Base-by-base conservation (phyloP, 2,329 filamentous ascomycete species). In the Botrytis pseudocinerea region DNA sequence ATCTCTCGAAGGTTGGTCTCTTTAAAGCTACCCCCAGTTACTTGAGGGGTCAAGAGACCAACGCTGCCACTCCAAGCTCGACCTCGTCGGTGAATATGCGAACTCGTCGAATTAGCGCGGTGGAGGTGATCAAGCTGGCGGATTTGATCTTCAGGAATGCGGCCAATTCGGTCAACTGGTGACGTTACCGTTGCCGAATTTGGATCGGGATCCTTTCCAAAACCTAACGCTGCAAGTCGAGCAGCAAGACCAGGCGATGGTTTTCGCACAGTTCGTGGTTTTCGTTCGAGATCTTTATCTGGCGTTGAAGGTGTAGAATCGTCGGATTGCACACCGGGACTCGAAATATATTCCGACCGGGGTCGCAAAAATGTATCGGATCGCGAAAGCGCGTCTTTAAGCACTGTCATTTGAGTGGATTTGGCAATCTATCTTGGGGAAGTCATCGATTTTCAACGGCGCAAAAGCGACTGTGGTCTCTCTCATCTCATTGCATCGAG, bases 11-110 rank as follows among this genome's bases (percentile, higher is more conserved):
- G 74, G 38, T n/a, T 71, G 48, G 65, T 69, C n/a, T 69, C 65
- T 54, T 48, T 42, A 64, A 74, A 76, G 69, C 76, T 80, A 4
- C 76, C 78, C 40, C 78, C 79, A 40, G 76, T 79, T 42, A 76
- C 70, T 75, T 81, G 80, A 63, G 79, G 79, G 38, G 77, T 79
- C 42, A 80, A 74, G 62, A 74, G 72, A 61, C 77, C 76, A 80
- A 88, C 87, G 80, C 88, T 86, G 81, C 89, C 90, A 84, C 89
- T 92, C 92, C 92, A 94, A 78, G 91, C 88, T 79, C 90, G 89
- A 80, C 91, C 91, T 79, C 90, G 87, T 80, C 90, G 87, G 81
- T 90, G 86, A 78, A 93, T 84, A 76, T 83, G 84, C 76, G 84
- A 84, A 44, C 68, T 75, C 76, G 80, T 76, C 38, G 87, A 88